Conservation (phyloP, 1,139 yeast genomes). For the Magnusiomyces suaveolens region DNA sequence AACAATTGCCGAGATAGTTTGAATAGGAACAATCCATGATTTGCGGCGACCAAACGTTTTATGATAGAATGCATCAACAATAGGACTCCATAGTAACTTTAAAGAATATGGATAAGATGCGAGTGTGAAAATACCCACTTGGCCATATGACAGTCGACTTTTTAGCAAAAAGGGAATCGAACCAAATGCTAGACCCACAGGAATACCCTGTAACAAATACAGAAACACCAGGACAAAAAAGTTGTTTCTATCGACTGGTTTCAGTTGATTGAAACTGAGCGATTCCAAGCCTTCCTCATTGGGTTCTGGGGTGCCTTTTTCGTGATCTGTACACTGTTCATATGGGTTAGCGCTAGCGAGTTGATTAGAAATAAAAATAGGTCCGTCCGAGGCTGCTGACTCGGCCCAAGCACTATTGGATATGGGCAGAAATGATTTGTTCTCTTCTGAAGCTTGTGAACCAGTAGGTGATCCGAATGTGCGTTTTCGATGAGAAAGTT, state of each 20-base stretch:
- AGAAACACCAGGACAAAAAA: conserved; percentile 61
- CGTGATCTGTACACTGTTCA: neutral
- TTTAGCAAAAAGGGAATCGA: conserved; percentile 88
- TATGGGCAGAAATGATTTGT: conserved; percentile 7
- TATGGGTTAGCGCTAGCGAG: neutral
- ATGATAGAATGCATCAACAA: conserved; percentile 78
- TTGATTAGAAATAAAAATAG: conserved; percentile 4
- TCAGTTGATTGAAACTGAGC: conserved; percentile 20
- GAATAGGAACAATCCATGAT: conserved; percentile 93
- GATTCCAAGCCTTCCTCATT: neutral
- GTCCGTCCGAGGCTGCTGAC: conserved; percentile 9
- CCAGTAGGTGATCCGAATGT: neutral
- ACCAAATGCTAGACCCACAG: conserved; percentile 93
- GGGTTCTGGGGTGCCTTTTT: neutral
- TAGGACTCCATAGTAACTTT: conserved; percentile 89
- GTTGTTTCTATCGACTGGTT: conserved; percentile 41
- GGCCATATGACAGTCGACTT: conserved; percentile 73
- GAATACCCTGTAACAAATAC: conserved; percentile 85
- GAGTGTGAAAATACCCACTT: conserved; percentile 79
- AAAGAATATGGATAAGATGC: conserved; percentile 93
- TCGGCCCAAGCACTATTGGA: conserved; percentile 14
- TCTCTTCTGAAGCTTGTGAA: neutral
- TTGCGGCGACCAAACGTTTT: conserved; percentile 67
- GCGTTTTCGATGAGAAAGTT: conserved; percentile 14
- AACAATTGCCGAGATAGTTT: conserved; percentile 60